Evolutionary conservation across 2,329 filamentous ascomycete genomes (phyloP), one percentile per base, ranked within the genome.

Genomic region (Cytospora piceae): DNA sequence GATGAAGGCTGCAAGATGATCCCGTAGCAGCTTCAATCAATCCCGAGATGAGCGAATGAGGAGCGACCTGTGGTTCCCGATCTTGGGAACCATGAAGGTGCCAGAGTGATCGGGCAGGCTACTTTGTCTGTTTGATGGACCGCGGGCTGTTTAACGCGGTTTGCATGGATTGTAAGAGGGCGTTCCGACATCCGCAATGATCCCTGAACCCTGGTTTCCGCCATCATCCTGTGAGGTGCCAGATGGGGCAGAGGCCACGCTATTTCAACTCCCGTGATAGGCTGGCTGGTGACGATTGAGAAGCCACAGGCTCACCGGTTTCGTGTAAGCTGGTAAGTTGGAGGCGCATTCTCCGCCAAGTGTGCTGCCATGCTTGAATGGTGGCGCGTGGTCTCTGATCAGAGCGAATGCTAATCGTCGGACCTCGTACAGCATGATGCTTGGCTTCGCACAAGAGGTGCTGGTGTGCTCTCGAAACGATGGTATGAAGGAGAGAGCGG

Each of bases 291-390:
- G 61, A 57, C 46, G 56, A 46, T 49, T 54, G 37, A 39, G 32
- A 37, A 64, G 64, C 52, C 64, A 66, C 56, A 46, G 24, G 31
- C 46, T 60, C 64, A 66, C 64, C 64, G 64, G 62, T 17, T 46
- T 24, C 53, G 2, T 57, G 55, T 63, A 24, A 49, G 61, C 56
- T 51, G 56, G 61, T 57, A 29, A 49, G 61, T 63, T 57, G 56
- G 61, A 39, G 17, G 12, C 31, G 39, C 22, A 46, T 57, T 52
- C 22, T 55, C 37, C 61, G 17, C 31, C 39, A 31, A 31, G 37
- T 42, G 5, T 42, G 20, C 39, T 42, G 9, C 46, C n/a, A 31
- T 22, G 39, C 31, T 22, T 24, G 22, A 29, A 51, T 55, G 53
- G 53, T 57, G 61, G 61, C 53, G 53, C 53, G 29, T 57, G 32